Percentiles rank a stretch among this genome's conserved stretches.
Conservation (phyloP, 306 rosid species). For the Crataegus laevigata region DNA sequence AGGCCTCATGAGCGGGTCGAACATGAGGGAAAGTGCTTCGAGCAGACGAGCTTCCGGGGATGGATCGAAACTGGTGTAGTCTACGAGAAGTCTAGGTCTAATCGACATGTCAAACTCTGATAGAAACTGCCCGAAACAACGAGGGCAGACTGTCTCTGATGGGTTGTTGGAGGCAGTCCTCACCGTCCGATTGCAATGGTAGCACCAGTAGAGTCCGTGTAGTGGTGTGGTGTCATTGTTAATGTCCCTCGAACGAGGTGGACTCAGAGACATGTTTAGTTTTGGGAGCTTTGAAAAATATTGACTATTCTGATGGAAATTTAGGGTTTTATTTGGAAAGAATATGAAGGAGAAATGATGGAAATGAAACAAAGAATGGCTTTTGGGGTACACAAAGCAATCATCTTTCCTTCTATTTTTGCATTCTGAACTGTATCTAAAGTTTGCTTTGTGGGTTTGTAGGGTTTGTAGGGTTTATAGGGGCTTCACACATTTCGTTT, state of each 20-base stretch:
- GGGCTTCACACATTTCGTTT: conserved; percentile 25
- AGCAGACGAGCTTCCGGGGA: conserved; percentile 66
- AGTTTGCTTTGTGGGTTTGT: not conserved
- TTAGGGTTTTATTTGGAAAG: not conserved
- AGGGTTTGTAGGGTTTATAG: not conserved
- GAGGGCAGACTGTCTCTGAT: conserved; percentile 48
- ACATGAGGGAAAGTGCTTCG: conserved; percentile 70
- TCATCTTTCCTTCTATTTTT: conserved; percentile 2
- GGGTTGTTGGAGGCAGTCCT: conserved; percentile 30
- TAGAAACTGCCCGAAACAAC: conserved; percentile 67
- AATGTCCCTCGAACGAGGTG: conserved; percentile 25
- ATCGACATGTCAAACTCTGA: conserved; percentile 36
- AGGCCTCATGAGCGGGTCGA: conserved; percentile 43
- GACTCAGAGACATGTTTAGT: conserved; percentile 47
- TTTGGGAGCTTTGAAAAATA: not conserved
- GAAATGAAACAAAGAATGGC: conserved; percentile 32
- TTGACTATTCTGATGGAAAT: not conserved
- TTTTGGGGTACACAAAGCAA: conserved; percentile 42
- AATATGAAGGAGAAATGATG: not conserved
- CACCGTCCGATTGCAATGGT: conserved; percentile 52
- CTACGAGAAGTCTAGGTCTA: conserved; percentile 27
- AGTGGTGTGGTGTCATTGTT: conserved; percentile 1
- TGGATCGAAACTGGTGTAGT: conserved; percentile 36
- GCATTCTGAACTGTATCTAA: not conserved
- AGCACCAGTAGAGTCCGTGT: conserved; percentile 67